Evolutionary conservation across 148 eudicot species (phyloP), one percentile per base, ranked within the genome.

Genomic region (Nyssa sinensis): DNA sequence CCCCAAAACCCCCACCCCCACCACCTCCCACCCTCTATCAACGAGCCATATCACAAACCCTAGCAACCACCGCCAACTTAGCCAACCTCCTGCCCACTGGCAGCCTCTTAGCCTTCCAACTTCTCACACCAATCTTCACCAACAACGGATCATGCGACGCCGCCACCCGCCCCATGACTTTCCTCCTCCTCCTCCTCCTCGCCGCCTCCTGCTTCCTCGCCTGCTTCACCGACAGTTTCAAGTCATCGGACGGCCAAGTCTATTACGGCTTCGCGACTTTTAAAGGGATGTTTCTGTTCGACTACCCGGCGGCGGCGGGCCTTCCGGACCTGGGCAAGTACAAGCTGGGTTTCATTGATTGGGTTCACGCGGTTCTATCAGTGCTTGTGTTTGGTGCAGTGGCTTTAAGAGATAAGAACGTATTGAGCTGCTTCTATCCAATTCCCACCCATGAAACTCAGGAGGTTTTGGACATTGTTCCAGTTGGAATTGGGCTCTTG

Each of bases 11-110:
- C 7, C 66, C 34, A 33, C 66, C 74, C 16, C 75, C 35, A 7
- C 53, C 80, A 16, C n/a, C n/a, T n/a, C n/a, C n/a, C n/a, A n/a
- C n/a, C n/a, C 57, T 74, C 30, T 2, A 78, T 0, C 81, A 77
- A 41, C 74, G 80, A 2, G 65, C 69, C 0, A 35, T 81, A 33
- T 72, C 83, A 5, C 80, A 76, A 59, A 74, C 80, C 5, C 69
- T 83, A 24, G 27, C 73, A 13, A 67, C 79, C 83, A 80, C 83
- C 3, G 81, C 81, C 39, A 76, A 80, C 68, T 72, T 85, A 2
- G 81, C 85, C 25, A 85, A 80, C 64, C 86, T 82, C 55, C 83
- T 85, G 27, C 88, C 88, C 6, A 85, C 85, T 0, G 88, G 88
- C 7, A 79, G 84, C 55, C 77, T 85, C 25, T 70, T 85, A 5